These are phyloP conservation scores for Fomitopsis betulina DNA, from an alignment of 1,284 basidiomycete species.

Conservation along the genomic window DNA sequence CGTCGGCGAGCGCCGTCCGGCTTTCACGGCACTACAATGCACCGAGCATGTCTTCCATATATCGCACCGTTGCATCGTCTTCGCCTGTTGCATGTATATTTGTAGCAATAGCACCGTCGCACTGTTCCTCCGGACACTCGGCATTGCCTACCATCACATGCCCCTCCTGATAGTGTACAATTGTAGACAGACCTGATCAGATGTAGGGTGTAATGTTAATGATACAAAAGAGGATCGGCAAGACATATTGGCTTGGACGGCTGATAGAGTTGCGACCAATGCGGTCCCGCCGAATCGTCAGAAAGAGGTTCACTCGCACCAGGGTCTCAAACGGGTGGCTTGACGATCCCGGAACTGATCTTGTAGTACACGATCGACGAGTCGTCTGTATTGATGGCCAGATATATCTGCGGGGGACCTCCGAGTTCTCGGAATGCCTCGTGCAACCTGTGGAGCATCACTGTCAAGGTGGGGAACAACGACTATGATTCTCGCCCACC, in stretches of 20 bases:
- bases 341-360: slow-evolving; percentile 68
- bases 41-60: not conserved
- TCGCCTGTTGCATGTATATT: not conserved
- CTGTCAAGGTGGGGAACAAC: slow-evolving; percentile 3
- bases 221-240: not conserved
- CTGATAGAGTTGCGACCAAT: not conserved
- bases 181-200: not conserved
- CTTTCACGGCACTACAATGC: not conserved
- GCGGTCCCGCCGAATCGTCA: too few relatives aligned
- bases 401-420: slow-evolving; percentile 48
- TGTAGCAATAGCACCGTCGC: not conserved
- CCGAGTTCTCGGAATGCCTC: slow-evolving; percentile 55
- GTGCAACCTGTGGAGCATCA: slow-evolving; percentile 27
- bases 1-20: not conserved
- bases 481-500: slow-evolving; percentile 22
- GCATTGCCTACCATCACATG: not conserved
- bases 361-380: slow-evolving; percentile 82
- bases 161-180: not conserved
- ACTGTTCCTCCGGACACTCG: not conserved
- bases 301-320: not conserved
- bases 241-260: not conserved
- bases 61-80: not conserved
- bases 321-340: slow-evolving; percentile 53
- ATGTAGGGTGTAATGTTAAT: not conserved
- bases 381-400: slow-evolving; percentile 71